Evolutionary conservation across 495 filamentous ascomycete genomes (phyloP).

Genomic region (Aspergillus coremiiformis): DNA sequence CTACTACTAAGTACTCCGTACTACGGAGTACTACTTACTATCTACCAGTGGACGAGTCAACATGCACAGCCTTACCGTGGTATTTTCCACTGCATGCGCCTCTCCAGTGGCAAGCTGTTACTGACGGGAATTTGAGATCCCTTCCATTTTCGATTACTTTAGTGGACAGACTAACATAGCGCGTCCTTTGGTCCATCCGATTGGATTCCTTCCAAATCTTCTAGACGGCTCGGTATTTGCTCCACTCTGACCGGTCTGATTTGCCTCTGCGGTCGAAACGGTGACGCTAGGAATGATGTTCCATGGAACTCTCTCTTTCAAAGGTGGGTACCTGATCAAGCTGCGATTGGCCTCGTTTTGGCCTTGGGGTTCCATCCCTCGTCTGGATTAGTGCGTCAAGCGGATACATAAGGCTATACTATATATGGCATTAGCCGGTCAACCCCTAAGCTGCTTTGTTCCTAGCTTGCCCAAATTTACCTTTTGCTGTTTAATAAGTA

Average conservation of each 20-base stretch:
- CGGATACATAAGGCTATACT: neutral
- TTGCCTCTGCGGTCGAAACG: conserved; percentile 22
- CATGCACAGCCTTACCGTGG: neutral
- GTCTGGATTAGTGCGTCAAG: conserved; percentile 8
- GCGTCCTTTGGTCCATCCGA: conserved; percentile 11
- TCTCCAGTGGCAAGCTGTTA: neutral
- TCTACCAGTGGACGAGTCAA: neutral
- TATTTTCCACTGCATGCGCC: neutral
- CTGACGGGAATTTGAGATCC: neutral
- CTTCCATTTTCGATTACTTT: conserved; percentile 4
- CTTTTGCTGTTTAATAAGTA: neutral
- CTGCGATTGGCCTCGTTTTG: conserved; percentile 10
- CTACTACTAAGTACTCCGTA: no score
- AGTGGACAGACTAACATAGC: neutral
- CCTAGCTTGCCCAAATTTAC: no score
- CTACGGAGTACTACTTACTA: no score
- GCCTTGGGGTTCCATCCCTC: conserved; percentile 4
- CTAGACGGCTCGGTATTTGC: conserved; percentile 17
- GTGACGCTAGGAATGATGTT: conserved; percentile 35
- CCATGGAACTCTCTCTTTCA: conserved; percentile 21
- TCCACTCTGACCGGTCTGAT: conserved; percentile 7
- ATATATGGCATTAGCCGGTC: conserved; percentile 1
- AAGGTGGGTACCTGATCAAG: conserved; percentile 9
- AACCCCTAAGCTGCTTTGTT: neutral
- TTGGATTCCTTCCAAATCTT: conserved; percentile 12